Evolutionary conservation across 2,329 filamentous ascomycete genomes (phyloP).

Genomic region (Orbilia blumenaviensis): DNA sequence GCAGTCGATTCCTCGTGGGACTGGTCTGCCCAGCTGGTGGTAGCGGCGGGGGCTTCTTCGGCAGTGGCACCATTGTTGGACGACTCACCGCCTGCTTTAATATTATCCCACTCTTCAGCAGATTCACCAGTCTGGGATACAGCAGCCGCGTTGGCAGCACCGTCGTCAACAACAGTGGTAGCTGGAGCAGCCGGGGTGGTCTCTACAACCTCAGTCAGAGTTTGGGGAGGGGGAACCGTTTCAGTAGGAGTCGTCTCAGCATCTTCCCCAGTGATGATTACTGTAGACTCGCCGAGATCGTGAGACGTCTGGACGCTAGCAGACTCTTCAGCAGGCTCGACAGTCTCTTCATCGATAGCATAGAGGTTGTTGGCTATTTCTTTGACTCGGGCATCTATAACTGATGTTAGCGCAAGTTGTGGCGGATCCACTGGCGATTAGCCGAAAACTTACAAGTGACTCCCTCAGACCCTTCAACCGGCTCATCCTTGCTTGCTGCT

Average conservation of each 20-base stretch:
- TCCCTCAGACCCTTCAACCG: constrained; percentile 69
- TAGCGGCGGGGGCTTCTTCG: constrained; percentile 26
- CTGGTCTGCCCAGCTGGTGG: constrained; percentile 51
- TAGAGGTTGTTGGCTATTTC: constrained; percentile 57
- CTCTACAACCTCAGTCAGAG: constrained; percentile 21
- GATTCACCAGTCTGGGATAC: constrained; percentile 12
- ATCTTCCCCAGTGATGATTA: constrained; percentile 58
- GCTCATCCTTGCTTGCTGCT: constrained; percentile 75
- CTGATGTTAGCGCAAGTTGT: not conserved
- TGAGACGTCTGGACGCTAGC: constrained; percentile 57
- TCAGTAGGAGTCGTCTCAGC: constrained; percentile 37
- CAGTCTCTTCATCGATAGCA: constrained; percentile 56
- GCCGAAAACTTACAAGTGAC: constrained; percentile 73
- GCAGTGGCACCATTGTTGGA: constrained; percentile 51
- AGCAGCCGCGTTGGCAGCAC: constrained; percentile 44
- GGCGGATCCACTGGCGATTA: not conserved
- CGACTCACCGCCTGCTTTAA: constrained; percentile 49
- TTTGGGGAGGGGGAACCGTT: constrained; percentile 26
- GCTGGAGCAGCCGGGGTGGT: constrained; percentile 15
- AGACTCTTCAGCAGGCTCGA: constrained; percentile 63
- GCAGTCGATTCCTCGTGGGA: constrained; percentile 51
- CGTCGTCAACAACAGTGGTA: constrained; percentile 39
- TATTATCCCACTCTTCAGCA: constrained; percentile 47
- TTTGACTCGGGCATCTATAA: constrained; percentile 70
- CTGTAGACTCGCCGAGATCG: constrained; percentile 58